Evolutionary conservation across 2,329 filamentous ascomycete genomes (phyloP), one percentile per base, ranked within the genome.

Genomic region (Mollisiaceae sp.): DNA sequence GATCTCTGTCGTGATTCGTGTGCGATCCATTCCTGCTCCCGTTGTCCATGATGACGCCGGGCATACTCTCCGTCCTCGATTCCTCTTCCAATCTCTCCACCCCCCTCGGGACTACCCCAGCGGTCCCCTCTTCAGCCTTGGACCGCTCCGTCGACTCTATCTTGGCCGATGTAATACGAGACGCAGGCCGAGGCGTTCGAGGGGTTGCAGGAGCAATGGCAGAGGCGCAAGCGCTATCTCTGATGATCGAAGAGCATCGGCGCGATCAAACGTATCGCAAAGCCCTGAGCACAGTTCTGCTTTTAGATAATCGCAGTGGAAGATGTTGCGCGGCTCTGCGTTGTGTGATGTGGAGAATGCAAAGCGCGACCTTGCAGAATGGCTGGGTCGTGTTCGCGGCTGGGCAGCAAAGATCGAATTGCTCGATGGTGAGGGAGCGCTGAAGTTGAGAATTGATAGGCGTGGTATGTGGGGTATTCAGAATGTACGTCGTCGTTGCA

Each of bases 21-120:
- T 81, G 83, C 73, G 79, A 78, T 71, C 83, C 82, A 74, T 83
- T 83, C 74, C 81, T 80, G 74, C 77, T 79, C 77, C 82, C 83
- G 78, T 82, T 81, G 70, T 86, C 83, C 83, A 86, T 86, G 72
- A 80, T 82, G 79, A 85, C 79, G 72, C 83, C 82, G 69, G 84
- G 83, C 84, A 85, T 86, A 73, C 68, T 77, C 73, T 69, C 70
- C 65, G 59, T 62, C 47, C 65, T 64, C 39, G 63, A 56, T 57
- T 67, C 65, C 52, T 68, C 70, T 67, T 69, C 69, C 67, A 54
- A 57, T 68, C 68, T 69, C 64, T 68, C 73, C 63, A 61, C 69
- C 67, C 71, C 71, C 69, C 71, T 69, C 66, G 66, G 54, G 60
- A 64, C 68, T 56, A 68, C 72, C 72, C 69, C 71, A 65, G 66